phyloP scores from a whole-genome alignment of 306 rosid genomes.

The Trifolium fragiferum region DNA sequence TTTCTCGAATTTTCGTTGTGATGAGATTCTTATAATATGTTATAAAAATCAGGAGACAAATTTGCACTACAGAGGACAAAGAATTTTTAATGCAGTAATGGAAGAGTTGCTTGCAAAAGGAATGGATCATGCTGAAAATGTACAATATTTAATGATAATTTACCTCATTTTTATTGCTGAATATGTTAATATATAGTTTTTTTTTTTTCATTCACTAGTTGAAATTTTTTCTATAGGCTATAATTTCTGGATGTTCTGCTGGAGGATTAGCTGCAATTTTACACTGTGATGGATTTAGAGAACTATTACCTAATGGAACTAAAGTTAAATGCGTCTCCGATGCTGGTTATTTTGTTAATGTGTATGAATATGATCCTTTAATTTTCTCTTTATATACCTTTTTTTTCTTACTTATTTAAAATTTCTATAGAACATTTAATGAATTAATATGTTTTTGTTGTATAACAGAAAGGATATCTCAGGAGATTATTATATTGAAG shows the following conservation, averaged over 20 bases:
- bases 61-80: slow-evolving; percentile 84
- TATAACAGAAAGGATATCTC: slow-evolving; percentile 70
- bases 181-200: background rate
- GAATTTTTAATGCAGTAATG: slow-evolving; percentile 61
- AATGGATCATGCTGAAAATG: slow-evolving; percentile 72
- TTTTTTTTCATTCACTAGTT: background rate
- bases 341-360: slow-evolving; percentile 82
- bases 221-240: slow-evolving; percentile 57
- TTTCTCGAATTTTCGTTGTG: background rate
- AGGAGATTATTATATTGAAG: slow-evolving; percentile 58
- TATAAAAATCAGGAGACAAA: slow-evolving; percentile 59
- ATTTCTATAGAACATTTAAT: slow-evolving; percentile 5
- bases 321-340: slow-evolving; percentile 83
- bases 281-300: slow-evolving; percentile 72
- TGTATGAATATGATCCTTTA: slow-evolving; percentile 64
- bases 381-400: background rate
- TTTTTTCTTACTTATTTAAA: background rate
- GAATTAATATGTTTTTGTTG: slow-evolving; percentile 12
- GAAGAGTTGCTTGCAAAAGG: slow-evolving; percentile 75
- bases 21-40: slow-evolving; percentile 16
- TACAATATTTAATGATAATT: slow-evolving; percentile 26
- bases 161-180: background rate
- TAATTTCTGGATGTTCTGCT: slow-evolving; percentile 90
- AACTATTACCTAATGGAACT: slow-evolving; percentile 55
- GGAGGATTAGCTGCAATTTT: slow-evolving; percentile 86